Evolutionary conservation across 345 rosid species (phyloP).

Genomic region (Balakata baccata): DNA sequence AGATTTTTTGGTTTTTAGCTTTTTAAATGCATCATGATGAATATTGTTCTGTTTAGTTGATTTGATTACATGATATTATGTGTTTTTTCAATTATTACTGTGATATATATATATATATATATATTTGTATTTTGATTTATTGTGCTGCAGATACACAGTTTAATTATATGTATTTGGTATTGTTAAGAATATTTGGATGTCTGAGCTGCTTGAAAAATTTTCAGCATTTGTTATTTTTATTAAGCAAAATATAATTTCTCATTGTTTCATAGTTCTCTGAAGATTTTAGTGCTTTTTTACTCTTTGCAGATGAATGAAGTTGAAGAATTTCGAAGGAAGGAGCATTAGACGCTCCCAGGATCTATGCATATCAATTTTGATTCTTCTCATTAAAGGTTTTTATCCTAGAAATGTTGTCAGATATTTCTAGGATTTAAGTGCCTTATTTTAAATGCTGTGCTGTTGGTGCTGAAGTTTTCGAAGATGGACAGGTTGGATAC

Average conservation of each 20-base stretch:
- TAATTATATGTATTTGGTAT: neutral
- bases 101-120: too few relatives aligned
- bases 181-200: neutral
- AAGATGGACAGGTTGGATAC: conserved; percentile 85
- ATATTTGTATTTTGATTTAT: neutral
- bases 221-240: neutral
- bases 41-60: neutral
- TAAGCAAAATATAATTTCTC: neutral
- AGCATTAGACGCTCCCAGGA: conserved; percentile 42
- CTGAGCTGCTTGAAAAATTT: neutral
- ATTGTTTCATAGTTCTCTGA: neutral
- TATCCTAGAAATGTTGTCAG: conserved; percentile 56
- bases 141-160: neutral
- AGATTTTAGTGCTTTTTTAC: neutral
- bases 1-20: neutral
- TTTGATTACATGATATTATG: neutral
- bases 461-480: conserved; percentile 10
- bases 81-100: neutral
- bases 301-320: conserved; percentile 46
- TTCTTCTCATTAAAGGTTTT: conserved; percentile 42
- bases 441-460: conserved; percentile 11
- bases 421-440: conserved; percentile 25
- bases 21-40: neutral
- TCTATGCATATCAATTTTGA: conserved; percentile 28
- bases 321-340: conserved; percentile 27